A percentile compares a stretch with the other conserved stretches of the same genome.
phyloP scores from a whole-genome alignment of 2,329 filamentous ascomycete genomes.

The Botryotinia convoluta region DNA sequence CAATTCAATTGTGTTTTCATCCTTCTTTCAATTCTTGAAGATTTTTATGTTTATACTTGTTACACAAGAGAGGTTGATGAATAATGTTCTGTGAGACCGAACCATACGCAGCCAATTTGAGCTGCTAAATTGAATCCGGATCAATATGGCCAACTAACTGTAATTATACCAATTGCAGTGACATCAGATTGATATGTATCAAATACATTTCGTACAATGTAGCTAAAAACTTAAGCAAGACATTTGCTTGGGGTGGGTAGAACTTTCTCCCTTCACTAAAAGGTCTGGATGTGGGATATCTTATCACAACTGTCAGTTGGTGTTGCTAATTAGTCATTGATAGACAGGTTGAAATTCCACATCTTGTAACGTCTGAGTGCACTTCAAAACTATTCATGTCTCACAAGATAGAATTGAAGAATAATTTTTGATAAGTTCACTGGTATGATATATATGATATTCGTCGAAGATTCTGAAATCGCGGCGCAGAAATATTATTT shows the following conservation, averaged over 20 bases:
- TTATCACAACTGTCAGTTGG: neutral
- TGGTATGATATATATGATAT: neutral
- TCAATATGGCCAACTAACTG: neutral
- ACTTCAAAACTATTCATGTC: neutral
- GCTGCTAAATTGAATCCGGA: neutral
- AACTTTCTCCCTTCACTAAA: neutral
- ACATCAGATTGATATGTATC: neutral
- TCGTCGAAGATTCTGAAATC: neutral
- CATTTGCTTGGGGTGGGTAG: too few relatives aligned
- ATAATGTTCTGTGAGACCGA: neutral
- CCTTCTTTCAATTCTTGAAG: neutral
- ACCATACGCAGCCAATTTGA: neutral
- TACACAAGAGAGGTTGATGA: neutral
- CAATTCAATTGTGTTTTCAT: neutral
- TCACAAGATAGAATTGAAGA: neutral
- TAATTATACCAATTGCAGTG: neutral
- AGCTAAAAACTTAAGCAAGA: neutral
- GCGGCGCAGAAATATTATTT: slow-evolving; percentile 4
- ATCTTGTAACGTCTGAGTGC: neutral
- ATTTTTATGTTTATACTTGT: neutral
- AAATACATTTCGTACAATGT: neutral
- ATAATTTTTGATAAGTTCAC: neutral
- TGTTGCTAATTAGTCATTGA: neutral
- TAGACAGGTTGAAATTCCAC: too few relatives aligned
- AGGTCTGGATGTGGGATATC: neutral